These are phyloP conservation scores for Phalaenopsis equestris DNA, from an alignment of 106 monocot genomes.

Conservation along the genomic window DNA sequence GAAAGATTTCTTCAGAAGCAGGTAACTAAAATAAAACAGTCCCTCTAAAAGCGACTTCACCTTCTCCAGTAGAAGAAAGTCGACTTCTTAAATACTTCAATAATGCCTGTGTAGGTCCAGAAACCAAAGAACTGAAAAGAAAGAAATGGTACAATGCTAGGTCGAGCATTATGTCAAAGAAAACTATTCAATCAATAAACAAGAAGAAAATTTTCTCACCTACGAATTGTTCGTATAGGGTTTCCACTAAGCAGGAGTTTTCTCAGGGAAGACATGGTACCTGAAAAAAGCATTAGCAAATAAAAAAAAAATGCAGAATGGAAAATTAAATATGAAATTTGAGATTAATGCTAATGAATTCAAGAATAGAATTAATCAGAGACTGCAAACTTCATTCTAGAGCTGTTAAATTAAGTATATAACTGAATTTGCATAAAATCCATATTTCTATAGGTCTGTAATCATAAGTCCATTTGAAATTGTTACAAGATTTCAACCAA, in stretches of 20 bases:
- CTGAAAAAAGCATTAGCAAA: slow-evolving; percentile 22
- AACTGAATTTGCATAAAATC: no score
- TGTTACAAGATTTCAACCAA: no score
- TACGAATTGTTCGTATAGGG: slow-evolving; percentile 81
- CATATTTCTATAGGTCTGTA: no score
- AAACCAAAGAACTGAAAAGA: slow-evolving; percentile 70
- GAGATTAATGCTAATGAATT: neutral
- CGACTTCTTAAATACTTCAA: slow-evolving; percentile 75
- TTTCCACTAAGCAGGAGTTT: slow-evolving; percentile 88
- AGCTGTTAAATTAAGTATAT: no score
- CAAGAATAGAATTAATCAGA: neutral
- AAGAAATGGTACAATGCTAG: neutral
- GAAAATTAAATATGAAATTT: neutral
- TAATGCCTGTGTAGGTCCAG: slow-evolving; percentile 79
- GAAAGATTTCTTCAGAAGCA: neutral
- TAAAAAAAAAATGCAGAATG: neutral
- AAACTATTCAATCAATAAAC: neutral
- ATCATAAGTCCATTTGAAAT: no score
- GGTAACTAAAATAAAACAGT: neutral
- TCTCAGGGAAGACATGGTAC: slow-evolving; percentile 85
- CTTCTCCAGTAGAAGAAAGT: slow-evolving; percentile 73
- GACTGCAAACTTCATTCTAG: no score
- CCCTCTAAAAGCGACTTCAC: slow-evolving; percentile 14
- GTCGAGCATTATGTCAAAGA: neutral
- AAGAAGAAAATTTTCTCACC: slow-evolving; percentile 27